Evolutionary conservation across 108 stramenopile genomes (phyloP), one percentile per base, ranked within the genome.

Genomic region (Schizochytrium sp.): DNA sequence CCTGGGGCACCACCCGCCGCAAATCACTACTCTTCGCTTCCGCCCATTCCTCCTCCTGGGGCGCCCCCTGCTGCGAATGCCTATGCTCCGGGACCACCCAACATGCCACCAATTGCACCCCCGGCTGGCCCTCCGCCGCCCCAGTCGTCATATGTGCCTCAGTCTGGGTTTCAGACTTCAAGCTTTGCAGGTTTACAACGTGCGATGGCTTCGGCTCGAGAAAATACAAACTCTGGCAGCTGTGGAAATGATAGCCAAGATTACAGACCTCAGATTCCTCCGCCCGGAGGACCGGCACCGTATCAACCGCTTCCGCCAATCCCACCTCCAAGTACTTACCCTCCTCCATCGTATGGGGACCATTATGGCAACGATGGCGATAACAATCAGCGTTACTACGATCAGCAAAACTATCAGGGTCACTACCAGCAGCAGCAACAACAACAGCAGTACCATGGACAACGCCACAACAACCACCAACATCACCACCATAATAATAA

Each of bases 181-280:
- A 38, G 44, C 28, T 69, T 69, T 69, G 40, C 64, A 7, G 64
- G 64, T 7, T 15, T 69, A 7, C 42, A 38, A 38, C 40, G 44
- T 8, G 64, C 64, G 12, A 69, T 69, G 64, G 64, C 64, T 15
- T 69, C 64, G 64, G 64, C 64, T 2, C 64, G 64, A n/a, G 28
- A 60, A 17, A 60, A 60, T n/a, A 60, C 19, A 17, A 60, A 60
- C 0, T 17, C 59, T n/a, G 28, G 28, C 28, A 60, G 28, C 19
- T 17, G 59, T n/a, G 59, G 59, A 60, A n/a, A 17, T 60, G 59
- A n/a, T n/a, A n/a, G 59, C 0, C 28, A 60, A n/a, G 59, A n/a
- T 60, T 17, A 17, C 59, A 17, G 19, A 17, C 59, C 59, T 60
- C 28, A 17, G 28, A 60, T 17, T 60, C 28, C 59, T 7, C 2